Evolutionary conservation across 1,284 basidiomycete genomes (phyloP), one percentile per base, ranked within the genome.

Genomic region (Ceratobasidium sp.): DNA sequence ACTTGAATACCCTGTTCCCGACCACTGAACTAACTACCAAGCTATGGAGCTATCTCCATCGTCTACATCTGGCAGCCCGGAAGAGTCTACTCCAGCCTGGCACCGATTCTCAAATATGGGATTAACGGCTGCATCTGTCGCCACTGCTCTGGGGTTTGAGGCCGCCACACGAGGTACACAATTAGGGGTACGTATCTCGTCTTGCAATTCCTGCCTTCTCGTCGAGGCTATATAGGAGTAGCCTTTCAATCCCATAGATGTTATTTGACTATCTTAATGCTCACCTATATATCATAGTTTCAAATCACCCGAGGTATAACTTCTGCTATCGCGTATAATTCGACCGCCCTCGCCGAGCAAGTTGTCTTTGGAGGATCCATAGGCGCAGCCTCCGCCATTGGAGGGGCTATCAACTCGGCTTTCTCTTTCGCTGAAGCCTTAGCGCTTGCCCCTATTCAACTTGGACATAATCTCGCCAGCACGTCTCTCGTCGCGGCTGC

Each of bases 401-500:
- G 89, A 46, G 87, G 87, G 65, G 90, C 90, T 5, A 88, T 93
- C 38, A 87, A 89, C 7, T 87, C 87, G 40, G 90, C 88, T n/a
- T 86, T 94, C 67, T 88, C 89, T 50, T 85, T 93, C 48, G 90
- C 90, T 7, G 93, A 94, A 83, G 89, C 90, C 71, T 84, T 93
- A 61, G 90, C 91, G 4, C 89, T 94, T 56, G 90, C 90, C 3
- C 93, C 93, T 7, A 90, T 94, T 80, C 87, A 90, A 79, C 84
- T 94, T 26, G 90, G 91, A 48, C 92, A 94, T 84, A 91, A 91
- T 80, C 87, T 94, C 75, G 92, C 93, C n/a, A 90, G 90, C 1
- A 92, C 92, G 1, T 92, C 91, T 4, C 86, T 94, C 61, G 86
- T 90, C 20, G 92, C 92, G 1, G 93, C 92, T 0, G 89, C 92